A percentile compares a stretch with the other conserved stretches of the same genome.
phyloP scores from a whole-genome alignment of 805 yeast genomes.

The Nakazawaea sp. region DNA sequence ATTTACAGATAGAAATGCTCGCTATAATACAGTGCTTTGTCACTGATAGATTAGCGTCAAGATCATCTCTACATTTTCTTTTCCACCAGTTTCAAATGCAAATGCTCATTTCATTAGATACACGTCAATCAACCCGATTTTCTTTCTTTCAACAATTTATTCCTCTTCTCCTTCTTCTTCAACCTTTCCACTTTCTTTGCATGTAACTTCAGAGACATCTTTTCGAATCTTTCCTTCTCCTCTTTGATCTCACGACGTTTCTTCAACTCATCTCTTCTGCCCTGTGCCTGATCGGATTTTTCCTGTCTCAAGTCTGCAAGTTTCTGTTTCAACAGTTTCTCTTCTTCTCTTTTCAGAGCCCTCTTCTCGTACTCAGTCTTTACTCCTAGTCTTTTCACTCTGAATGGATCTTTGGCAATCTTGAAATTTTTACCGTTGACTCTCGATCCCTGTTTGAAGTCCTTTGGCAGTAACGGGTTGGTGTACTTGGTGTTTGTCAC shows the following conservation, averaged over 20 bases:
- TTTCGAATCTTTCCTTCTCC: conserved; percentile 84
- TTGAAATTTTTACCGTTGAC: conserved; percentile 76
- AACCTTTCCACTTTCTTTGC: conserved; percentile 87
- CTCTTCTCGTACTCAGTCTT: conserved; percentile 59
- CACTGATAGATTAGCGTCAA: too few species aligned
- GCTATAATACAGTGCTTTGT: too few species aligned
- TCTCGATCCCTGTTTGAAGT: conserved; percentile 33
- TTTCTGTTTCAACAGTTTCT: conserved; percentile 60
- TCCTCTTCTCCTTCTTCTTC: conserved; percentile 89
- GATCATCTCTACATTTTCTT: too few species aligned
- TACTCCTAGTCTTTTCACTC: conserved; percentile 57
- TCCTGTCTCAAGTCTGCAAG: conserved; percentile 72
- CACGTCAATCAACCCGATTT: conserved; percentile 15
- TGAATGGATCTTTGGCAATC: conserved; percentile 56
- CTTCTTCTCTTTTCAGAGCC: conserved; percentile 58
- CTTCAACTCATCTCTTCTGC: conserved; percentile 49
- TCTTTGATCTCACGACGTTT: conserved; percentile 76
- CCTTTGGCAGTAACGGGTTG: conserved; percentile 10
- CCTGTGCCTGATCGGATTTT: conserved; percentile 53
- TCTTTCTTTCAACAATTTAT: conserved; percentile 88
- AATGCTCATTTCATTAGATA: too few species aligned
- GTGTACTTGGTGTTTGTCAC: conserved; percentile 8
- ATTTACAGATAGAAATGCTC: too few species aligned
- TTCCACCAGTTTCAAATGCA: too few species aligned
- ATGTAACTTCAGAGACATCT: conserved; percentile 81